A percentile compares a stretch with the other conserved stretches of the same genome.
Conservation (phyloP, 495 filamentous ascomycete genomes). For the Neurospora sp. region DNA sequence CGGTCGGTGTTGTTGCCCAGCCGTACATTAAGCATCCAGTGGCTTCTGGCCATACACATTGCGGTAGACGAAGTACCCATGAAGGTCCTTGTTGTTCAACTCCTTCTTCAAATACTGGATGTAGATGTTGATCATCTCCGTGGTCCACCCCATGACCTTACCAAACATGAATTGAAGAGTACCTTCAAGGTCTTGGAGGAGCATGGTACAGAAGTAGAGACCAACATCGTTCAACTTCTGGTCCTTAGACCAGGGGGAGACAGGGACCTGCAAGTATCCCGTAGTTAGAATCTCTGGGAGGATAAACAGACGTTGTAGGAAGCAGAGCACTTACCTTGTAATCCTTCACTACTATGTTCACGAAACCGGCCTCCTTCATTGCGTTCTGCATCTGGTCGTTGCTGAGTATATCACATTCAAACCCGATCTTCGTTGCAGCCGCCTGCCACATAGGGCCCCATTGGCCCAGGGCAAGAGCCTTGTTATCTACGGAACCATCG, state of each 20-base stretch:
- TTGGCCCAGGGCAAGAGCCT: constrained; percentile 15
- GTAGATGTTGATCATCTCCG: constrained; percentile 7
- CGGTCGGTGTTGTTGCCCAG: neutral
- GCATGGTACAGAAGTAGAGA: constrained; percentile 8
- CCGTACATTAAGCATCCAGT: neutral
- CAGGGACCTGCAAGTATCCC: neutral
- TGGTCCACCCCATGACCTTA: constrained; percentile 20
- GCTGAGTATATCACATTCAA: neutral
- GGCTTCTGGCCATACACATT: constrained; percentile 26
- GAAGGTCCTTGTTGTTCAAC: constrained; percentile 8
- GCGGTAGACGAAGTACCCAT: constrained; percentile 9
- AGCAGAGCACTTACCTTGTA: neutral
- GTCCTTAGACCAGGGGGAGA: constrained; percentile 8
- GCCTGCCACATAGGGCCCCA: constrained; percentile 20
- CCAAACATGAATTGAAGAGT: constrained; percentile 13
- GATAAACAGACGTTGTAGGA: neutral
- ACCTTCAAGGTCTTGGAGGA: constrained; percentile 17
- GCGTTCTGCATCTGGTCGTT: constrained; percentile 40
- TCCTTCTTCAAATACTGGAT: constrained; percentile 10
- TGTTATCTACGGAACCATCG: neutral
- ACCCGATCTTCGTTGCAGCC: constrained; percentile 7
- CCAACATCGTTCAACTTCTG: constrained; percentile 42
- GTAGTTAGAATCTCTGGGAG: neutral
- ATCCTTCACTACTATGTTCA: constrained; percentile 33
- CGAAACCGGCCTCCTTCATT: constrained; percentile 49